Evolutionary conservation across 2,329 filamentous ascomycete species (phyloP), one percentile per base, ranked within the genome.

Genomic region (Exophiala phaeomuriformis): DNA sequence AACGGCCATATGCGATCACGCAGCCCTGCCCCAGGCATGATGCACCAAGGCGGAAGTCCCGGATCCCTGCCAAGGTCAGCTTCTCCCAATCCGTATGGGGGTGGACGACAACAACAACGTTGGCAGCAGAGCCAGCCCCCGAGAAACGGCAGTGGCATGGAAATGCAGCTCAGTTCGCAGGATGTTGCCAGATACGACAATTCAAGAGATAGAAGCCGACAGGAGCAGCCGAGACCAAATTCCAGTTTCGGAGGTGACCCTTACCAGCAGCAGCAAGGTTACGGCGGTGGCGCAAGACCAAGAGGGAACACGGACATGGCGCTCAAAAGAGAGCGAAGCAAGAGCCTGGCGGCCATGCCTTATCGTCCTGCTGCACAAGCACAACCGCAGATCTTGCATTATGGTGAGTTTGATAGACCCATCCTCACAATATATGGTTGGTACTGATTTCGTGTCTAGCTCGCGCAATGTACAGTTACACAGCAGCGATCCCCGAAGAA

Each of bases 401-500:
- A 91, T 73, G 89, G 93, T 97, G 79, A 84, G 90, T 80, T 50
- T 32, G 5, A 12, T 28, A 12, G 33, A 27, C 2, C 19, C n/a
- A 31, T 35, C 56, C 4, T 31, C 42, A 39, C 35, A 32, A 39
- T 36, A n/a, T 7, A 36, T n/a, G 7, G 33, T 36, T 36, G 33
- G 1, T 36, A 45, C 42, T 45, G 6, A 45, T 41, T n/a, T 43
- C 33, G 49, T 19, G 49, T 37, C 46, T 64, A 97, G 93, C 93
- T 51, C 87, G 91, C 40, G 91, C 93, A 29, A 79, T 96, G 75
- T 98, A 97, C 71, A 83, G 88, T 75, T 98, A 98, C 69, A 83
- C 86, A 66, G 90, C 93, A 2, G 91, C 90, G 27, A 98, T 98
- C 54, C 89, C 91, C 0, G 93, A 97, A 68, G 94, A 98, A 71